A percentile compares a stretch with the other conserved stretches of the same genome.
These are phyloP conservation scores for Abrus pulchellus DNA, from an alignment of 306 rosid species.

Conservation along the genomic window DNA sequence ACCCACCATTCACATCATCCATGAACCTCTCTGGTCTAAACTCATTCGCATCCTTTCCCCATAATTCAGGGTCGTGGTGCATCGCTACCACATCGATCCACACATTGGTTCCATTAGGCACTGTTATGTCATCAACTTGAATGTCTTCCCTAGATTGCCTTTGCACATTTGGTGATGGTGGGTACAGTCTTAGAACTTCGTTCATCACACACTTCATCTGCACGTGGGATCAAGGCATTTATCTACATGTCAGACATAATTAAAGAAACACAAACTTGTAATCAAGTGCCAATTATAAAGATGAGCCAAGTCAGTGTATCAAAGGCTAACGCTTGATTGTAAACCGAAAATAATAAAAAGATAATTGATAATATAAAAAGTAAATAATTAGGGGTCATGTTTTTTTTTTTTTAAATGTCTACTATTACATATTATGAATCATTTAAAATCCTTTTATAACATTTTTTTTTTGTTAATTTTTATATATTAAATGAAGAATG, in stretches of 20 bases:
- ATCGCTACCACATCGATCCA: slow-evolving; percentile 92
- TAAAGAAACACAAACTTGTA: not conserved
- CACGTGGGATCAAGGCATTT: not conserved
- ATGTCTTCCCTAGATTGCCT: slow-evolving; percentile 90
- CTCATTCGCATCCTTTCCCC: slow-evolving; percentile 89
- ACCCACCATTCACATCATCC: slow-evolving; percentile 76
- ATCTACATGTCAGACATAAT: not conserved
- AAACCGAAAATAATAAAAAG: not conserved
- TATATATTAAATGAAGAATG: not conserved
- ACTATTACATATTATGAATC: no score
- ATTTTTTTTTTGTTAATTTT: not conserved
- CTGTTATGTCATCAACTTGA: slow-evolving; percentile 54
- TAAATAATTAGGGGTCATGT: no score
- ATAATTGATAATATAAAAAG: not conserved
- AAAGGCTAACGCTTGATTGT: not conserved
- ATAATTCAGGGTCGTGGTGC: slow-evolving; percentile 78
- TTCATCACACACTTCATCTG: slow-evolving; percentile 98
- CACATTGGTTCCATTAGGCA: slow-evolving; percentile 84
- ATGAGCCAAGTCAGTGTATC: not conserved
- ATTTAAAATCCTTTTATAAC: not conserved
- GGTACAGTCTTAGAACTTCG: slow-evolving; percentile 86
- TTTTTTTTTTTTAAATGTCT: no score
- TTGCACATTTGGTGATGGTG: slow-evolving; percentile 89
- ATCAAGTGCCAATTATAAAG: slow-evolving; percentile 17
- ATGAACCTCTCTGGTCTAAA: slow-evolving; percentile 64